Base-by-base conservation (phyloP, 1,284 basidiomycete species). In the Puccinia horiana region DNA sequence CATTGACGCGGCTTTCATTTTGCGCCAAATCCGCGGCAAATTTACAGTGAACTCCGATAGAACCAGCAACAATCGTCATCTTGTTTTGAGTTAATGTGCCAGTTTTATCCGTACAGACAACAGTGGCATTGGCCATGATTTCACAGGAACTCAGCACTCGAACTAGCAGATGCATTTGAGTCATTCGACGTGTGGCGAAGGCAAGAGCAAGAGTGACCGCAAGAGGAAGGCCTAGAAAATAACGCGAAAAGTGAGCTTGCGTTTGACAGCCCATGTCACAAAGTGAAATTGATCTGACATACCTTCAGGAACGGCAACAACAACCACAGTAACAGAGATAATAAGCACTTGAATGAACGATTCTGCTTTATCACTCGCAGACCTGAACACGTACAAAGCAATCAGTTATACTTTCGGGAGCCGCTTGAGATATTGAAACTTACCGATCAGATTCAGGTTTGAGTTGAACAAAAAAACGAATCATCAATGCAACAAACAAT, bases 21-120 rank as follows among this genome's bases (percentile, higher is more conserved):
- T 93, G 92, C 83, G 91, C 89, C 58, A 98, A 90, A 32, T 90
- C 89, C 69, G 91, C 91, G 32, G 95, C 96, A 85, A 98, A 98
- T 88, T 98, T 98, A 86, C 93, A 93, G 85, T 95, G 92, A 76
- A 97, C 91, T 29, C 76, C 83, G 52, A 84, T 80, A n/a, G 83
- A 82, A 26, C 83, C 83, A 37, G 83, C 83, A 14, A 84, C 83
- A 11, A 84, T 76, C 9, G 81, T 79, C 83, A 84, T 84, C 37
- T 84, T 82, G 61, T 84, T 84, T 35, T 83, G 83, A 0, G 83
- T 84, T 20, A 84, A 75, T 16, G 83, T 84, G 16, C 83, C 83
- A 11, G 83, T 84, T 75, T 84, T 84, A 29, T 84, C 83, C 16
- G 83, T 84, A 29, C 83, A 83, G 44, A 84, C 77, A 23, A 84